Conservation (phyloP, 495 filamentous ascomycete genomes). For the Daldinia childiae region DNA sequence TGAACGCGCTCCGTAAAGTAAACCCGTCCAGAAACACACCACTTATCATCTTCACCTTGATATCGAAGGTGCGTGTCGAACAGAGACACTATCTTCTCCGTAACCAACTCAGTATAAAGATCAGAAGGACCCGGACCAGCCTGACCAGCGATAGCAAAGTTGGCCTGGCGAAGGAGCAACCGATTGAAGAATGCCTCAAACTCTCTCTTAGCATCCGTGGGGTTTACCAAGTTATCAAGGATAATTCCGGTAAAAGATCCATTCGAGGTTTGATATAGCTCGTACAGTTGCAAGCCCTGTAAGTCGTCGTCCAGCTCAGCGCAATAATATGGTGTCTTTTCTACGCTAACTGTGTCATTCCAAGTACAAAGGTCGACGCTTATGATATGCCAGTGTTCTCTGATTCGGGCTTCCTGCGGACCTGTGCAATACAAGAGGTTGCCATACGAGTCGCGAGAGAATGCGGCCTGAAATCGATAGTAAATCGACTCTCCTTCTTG, state of each 20-base stretch:
- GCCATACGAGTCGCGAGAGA: constrained; percentile 8
- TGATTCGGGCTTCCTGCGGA: constrained; percentile 9
- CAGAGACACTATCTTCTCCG: constrained; percentile 33
- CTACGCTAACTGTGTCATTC: neutral
- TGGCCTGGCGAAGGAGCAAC: constrained; percentile 19
- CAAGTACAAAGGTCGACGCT: neutral
- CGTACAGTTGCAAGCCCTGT: constrained; percentile 13
- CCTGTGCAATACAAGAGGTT: constrained; percentile 26
- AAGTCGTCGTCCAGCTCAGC: constrained; percentile 4
- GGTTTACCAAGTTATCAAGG: neutral
- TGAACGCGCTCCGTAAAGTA: constrained; percentile 40
- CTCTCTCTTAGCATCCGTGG: neutral
- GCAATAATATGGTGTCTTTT: neutral
- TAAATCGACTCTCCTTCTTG: constrained; percentile 34
- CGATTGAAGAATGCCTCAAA: constrained; percentile 23
- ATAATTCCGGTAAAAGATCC: constrained; percentile 20
- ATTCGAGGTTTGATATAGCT: neutral
- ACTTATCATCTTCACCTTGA: constrained; percentile 36
- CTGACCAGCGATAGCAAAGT: constrained; percentile 16
- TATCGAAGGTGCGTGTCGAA: constrained; percentile 43
- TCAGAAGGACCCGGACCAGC: neutral
- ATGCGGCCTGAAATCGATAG: constrained; percentile 33
- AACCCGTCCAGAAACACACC: constrained; percentile 26
- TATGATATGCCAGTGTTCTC: constrained; percentile 13
- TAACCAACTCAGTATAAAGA: constrained; percentile 1